Evolutionary conservation across 1,284 basidiomycete species (phyloP).

Genomic region (Rhodotorula sp.): DNA sequence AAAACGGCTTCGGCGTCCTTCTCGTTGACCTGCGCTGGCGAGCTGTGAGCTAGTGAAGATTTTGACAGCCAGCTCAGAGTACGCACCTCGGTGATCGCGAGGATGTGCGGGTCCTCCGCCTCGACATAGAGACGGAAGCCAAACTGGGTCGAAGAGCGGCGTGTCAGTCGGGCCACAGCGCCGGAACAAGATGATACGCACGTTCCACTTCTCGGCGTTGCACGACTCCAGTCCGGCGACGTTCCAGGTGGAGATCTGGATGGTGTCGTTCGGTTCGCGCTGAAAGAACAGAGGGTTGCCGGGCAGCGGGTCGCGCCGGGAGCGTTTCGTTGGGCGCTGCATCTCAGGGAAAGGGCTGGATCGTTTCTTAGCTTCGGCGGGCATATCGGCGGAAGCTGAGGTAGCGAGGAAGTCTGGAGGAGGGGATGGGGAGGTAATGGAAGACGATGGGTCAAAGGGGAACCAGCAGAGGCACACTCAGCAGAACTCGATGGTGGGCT

Average conservation of each 20-base stretch:
- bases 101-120: constrained; percentile 74
- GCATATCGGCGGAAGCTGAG: not conserved
- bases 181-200: not conserved
- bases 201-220: constrained; percentile 22
- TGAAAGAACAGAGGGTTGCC: constrained; percentile 19
- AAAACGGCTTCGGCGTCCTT: constrained; percentile 60
- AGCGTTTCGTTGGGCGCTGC: not conserved
- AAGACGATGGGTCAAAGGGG: not conserved
- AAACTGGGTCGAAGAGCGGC: not conserved
- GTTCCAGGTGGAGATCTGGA: constrained; percentile 32
- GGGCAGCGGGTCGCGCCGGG: constrained; percentile 1
- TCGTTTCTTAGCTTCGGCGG: not conserved
- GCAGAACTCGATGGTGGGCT: not conserved
- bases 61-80: not conserved
- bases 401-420: not conserved
- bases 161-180: not conserved
- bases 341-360: not conserved
- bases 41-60: constrained; percentile 66
- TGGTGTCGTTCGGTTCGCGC: constrained; percentile 15
- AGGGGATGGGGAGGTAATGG: too few species aligned
- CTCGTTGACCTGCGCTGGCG: constrained; percentile 63
- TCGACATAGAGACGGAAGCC: constrained; percentile 59
- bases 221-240: constrained; percentile 25
- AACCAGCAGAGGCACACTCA: not conserved
- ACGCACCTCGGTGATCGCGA: constrained; percentile 65